Conservation (phyloP, 1,284 basidiomycete genomes). For the Vanrija pseudolonga region DNA sequence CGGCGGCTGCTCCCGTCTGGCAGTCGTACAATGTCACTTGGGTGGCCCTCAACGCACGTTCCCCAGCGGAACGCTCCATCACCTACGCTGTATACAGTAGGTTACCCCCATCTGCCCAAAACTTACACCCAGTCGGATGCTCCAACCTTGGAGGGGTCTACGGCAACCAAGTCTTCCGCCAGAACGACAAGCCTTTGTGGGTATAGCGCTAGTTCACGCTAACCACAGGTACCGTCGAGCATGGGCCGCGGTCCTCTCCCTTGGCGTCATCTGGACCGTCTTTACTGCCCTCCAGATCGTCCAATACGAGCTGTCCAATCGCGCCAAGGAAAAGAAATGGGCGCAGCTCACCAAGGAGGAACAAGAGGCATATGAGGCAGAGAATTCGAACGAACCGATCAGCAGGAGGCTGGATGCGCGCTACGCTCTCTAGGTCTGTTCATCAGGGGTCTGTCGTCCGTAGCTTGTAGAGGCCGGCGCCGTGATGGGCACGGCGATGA, state of each 20-base stretch:
- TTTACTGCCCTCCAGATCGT: neutral
- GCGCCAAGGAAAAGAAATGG: constrained; percentile 1
- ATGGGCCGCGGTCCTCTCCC: constrained; percentile 1
- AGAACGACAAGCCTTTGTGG: constrained; percentile 28
- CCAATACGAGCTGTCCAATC: constrained; percentile 1
- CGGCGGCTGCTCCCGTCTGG: constrained; percentile 2
- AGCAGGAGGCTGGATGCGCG: too few species aligned
- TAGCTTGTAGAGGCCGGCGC: too few species aligned
- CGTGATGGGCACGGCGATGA: too few species aligned
- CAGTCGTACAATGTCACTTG: constrained; percentile 8
- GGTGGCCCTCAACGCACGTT: constrained; percentile 6
- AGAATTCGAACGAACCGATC: too few species aligned
- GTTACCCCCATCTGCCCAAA: neutral
- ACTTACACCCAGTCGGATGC: constrained; percentile 19
- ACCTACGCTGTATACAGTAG: constrained; percentile 8
- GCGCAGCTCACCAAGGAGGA: neutral
- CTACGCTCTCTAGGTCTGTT: too few species aligned
- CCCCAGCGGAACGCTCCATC: constrained; percentile 9
- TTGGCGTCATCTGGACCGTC: neutral
- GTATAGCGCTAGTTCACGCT: too few species aligned
- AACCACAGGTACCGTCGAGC: neutral
- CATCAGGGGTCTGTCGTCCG: too few species aligned
- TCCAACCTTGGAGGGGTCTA: constrained; percentile 35
- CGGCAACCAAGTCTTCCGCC: constrained; percentile 34
- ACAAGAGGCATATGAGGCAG: neutral